Evolutionary conservation across 495 filamentous ascomycete genomes (phyloP), one percentile per base, ranked within the genome.

Genomic region (Lasiosphaeria hispida): DNA sequence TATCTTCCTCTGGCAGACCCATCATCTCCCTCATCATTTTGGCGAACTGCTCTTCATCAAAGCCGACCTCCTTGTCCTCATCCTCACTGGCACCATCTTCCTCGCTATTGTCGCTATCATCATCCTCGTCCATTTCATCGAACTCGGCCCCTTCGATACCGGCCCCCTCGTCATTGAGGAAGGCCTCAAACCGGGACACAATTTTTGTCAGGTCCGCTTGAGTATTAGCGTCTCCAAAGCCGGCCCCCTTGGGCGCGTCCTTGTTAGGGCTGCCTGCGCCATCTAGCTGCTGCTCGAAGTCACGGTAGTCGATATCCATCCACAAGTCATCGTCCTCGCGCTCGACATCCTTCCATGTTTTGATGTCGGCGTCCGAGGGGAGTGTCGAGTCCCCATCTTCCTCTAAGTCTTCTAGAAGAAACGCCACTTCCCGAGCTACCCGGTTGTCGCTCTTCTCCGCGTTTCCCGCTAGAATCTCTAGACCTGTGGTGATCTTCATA

Each of bases 1-100:
- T 23, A 8, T 53, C 58, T 35, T 48, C 61, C 1, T 58, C 43
- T 17, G 90, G 87, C 71, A 95, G 77, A 10, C 90, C 90, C 89
- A 94, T 94, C 89, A 96, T 96, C 68, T 96, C 91, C 53, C 86
- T 84, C 91, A 97, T 96, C 86, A 96, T 89, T 48, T 66, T 77
- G 14, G 86, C 76, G 64, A 96, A 96, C 58, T 92, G 88, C 23
- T 86, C 84, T 72, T 96, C 92, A 63, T 96, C 84, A 61, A 95
- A 91, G 36, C 83, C 85, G 1, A 88, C 82, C 51, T 89, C 87
- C 59, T 85, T 86, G 61, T 94, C 89, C 64, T 94, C 87, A 17
- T 84, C 66, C 7, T 73, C 69, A 7, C 75, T 74, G 2, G 68
- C 72, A 6, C 72, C 69, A 8, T 73, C 69, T 2, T 75, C 73